phyloP scores from a whole-genome alignment of 768 basidiomycete species.

The Lentinula boryana region DNA sequence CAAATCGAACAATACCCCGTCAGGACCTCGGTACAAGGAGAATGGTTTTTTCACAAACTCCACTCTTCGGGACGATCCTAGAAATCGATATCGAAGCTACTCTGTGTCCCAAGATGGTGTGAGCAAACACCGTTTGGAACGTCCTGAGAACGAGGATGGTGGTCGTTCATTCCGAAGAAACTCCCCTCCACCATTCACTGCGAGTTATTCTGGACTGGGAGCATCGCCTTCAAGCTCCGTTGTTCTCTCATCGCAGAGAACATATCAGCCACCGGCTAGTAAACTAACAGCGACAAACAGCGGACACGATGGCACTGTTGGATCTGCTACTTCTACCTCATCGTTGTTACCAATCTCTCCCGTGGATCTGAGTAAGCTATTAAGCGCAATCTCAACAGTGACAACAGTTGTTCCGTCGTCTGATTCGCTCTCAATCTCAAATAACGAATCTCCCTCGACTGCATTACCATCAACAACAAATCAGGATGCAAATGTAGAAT shows the following conservation, averaged over 20 bases:
- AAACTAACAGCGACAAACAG: not conserved
- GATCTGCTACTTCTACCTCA: not conserved
- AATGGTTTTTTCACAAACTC: not conserved
- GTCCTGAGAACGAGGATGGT: not conserved
- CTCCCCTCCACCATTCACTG: not conserved
- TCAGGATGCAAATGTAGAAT: not conserved
- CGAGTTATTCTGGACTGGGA: not conserved
- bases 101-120: not conserved
- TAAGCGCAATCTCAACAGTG: not conserved
- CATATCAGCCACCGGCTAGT: not conserved
- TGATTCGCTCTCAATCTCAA: not conserved
- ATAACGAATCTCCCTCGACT: not conserved
- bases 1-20: not conserved
- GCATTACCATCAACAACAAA: not conserved
- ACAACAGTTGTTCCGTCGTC: not conserved
- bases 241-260: not conserved
- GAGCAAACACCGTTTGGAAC: not conserved
- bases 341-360: not conserved
- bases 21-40: not conserved
- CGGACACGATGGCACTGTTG: not conserved
- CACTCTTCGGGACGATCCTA: not conserved
- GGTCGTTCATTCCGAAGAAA: not conserved
- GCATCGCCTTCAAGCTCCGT: too few relatives aligned
- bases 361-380: not conserved
- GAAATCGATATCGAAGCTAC: not conserved